phyloP scores from a whole-genome alignment of 495 filamentous ascomycete genomes.

The Amniculicola lignicola region DNA sequence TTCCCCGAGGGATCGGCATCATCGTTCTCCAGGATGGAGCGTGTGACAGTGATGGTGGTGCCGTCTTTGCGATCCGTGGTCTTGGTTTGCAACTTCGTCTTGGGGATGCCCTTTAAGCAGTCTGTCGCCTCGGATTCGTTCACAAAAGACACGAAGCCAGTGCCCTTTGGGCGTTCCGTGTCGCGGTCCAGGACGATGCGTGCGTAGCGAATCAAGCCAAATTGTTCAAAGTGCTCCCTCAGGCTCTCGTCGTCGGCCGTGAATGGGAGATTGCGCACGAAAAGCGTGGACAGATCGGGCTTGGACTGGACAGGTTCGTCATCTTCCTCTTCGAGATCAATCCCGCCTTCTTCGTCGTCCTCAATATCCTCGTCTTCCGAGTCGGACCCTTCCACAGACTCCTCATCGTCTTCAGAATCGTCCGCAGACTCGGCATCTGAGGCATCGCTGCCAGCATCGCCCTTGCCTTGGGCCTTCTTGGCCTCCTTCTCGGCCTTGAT shows the following conservation, averaged over 20 bases:
- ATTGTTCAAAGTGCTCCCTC: constrained; percentile 76
- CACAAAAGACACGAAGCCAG: constrained; percentile 92
- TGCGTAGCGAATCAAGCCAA: constrained; percentile 82
- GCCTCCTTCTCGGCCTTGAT: too few species aligned
- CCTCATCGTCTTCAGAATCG: constrained; percentile 35
- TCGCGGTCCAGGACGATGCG: constrained; percentile 80
- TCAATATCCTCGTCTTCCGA: constrained; percentile 37
- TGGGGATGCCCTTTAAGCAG: constrained; percentile 72
- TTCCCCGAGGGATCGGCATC: constrained; percentile 68
- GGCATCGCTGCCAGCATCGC: constrained; percentile 36
- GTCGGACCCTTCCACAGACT: constrained; percentile 38
- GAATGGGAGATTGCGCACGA: constrained; percentile 94
- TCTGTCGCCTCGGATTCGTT: constrained; percentile 64
- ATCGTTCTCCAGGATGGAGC: constrained; percentile 80
- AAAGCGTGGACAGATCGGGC: constrained; percentile 71
- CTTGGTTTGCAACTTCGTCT: constrained; percentile 13
- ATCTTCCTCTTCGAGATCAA: constrained; percentile 33
- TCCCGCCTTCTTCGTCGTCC: constrained; percentile 35
- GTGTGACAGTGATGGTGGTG: constrained; percentile 18
- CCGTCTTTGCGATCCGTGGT: constrained; percentile 29
- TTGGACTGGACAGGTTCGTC: constrained; percentile 37
- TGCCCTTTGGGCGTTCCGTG: constrained; percentile 82
- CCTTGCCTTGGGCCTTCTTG: constrained; percentile 40
- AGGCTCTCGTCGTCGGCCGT: constrained; percentile 74
- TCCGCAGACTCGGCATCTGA: constrained; percentile 36